phyloP scores from a whole-genome alignment of 192 early-diverging fungal species.

The Rhizophagus sp. region DNA sequence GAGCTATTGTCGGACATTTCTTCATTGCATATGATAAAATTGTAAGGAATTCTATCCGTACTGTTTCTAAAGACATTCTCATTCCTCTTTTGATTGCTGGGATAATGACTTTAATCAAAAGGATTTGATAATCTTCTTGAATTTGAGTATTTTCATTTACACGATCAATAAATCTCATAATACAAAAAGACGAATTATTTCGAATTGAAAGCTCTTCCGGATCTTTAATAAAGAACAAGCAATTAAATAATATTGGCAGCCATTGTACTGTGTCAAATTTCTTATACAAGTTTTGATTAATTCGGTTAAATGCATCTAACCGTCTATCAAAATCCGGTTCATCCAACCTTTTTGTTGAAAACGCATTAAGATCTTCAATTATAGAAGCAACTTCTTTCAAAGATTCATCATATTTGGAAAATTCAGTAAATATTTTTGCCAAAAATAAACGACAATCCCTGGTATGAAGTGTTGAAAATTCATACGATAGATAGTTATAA shows the following conservation, averaged over 20 bases:
- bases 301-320: slow-evolving; percentile 70
- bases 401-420: slow-evolving; percentile 63
- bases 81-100: slow-evolving; percentile 74
- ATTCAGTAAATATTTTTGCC: slow-evolving; percentile 57
- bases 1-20: slow-evolving; percentile 53
- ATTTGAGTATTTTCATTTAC: slow-evolving; percentile 28
- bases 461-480: slow-evolving; percentile 68
- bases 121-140: slow-evolving; percentile 33
- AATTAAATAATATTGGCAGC: slow-evolving; percentile 89
- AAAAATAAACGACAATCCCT: slow-evolving; percentile 67
- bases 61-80: slow-evolving; percentile 48
- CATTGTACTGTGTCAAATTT: slow-evolving; percentile 73
- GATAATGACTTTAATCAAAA: slow-evolving; percentile 65
- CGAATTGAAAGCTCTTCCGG: slow-evolving; percentile 86
- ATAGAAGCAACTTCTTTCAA: slow-evolving; percentile 55
- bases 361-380: slow-evolving; percentile 79
- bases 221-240: slow-evolving; percentile 81
- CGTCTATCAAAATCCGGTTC: slow-evolving; percentile 87
- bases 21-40: slow-evolving; percentile 65
- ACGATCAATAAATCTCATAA: slow-evolving; percentile 72
- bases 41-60: slow-evolving; percentile 72
- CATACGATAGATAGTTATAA: slow-evolving; percentile 62
- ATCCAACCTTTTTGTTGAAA: slow-evolving; percentile 70
- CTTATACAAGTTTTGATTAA: slow-evolving; percentile 71
- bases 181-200: slow-evolving; percentile 72